These are phyloP conservation scores for Kokia cookei DNA, from an alignment of 441 rosid species.

Conservation along the genomic window DNA sequence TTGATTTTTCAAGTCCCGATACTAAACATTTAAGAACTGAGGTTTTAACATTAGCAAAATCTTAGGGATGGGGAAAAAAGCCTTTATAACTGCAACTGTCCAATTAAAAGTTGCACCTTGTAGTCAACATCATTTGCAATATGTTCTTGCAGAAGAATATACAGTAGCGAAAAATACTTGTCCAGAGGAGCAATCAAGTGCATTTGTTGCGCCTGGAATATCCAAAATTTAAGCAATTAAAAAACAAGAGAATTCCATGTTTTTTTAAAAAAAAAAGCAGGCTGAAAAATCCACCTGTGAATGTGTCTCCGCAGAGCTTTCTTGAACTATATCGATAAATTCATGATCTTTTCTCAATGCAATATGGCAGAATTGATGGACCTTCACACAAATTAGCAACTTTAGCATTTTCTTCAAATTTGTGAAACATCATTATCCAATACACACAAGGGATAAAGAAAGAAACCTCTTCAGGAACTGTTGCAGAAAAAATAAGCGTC, in stretches of 20 bases:
- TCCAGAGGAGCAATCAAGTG: conserved; percentile 69
- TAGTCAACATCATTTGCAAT: conserved; percentile 70
- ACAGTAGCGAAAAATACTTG: conserved; percentile 61
- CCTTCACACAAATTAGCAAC: conserved; percentile 43
- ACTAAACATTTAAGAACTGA: not conserved
- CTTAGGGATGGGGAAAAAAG: not conserved
- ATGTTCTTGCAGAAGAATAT: conserved; percentile 73
- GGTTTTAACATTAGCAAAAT: not conserved
- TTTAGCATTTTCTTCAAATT: conserved; percentile 20
- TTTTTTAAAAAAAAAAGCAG: not conserved
- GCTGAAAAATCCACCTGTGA: conserved; percentile 44
- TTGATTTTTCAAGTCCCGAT: not conserved
- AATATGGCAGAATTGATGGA: conserved; percentile 77
- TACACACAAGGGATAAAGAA: conserved; percentile 10
- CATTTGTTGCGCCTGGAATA: conserved; percentile 70
- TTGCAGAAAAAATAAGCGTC: conserved; percentile 89
- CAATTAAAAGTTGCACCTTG: conserved; percentile 41
- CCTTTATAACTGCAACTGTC: not conserved
- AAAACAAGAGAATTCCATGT: not conserved
- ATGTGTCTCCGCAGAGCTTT: conserved; percentile 85
- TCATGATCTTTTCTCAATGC: conserved; percentile 84
- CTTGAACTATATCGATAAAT: conserved; percentile 75
- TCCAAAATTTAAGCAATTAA: conserved; percentile 5
- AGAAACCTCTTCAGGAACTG: conserved; percentile 81
- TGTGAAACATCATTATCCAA: not conserved